Conservation (phyloP, 805 yeast species). For the Maudiozyma bulderi region DNA sequence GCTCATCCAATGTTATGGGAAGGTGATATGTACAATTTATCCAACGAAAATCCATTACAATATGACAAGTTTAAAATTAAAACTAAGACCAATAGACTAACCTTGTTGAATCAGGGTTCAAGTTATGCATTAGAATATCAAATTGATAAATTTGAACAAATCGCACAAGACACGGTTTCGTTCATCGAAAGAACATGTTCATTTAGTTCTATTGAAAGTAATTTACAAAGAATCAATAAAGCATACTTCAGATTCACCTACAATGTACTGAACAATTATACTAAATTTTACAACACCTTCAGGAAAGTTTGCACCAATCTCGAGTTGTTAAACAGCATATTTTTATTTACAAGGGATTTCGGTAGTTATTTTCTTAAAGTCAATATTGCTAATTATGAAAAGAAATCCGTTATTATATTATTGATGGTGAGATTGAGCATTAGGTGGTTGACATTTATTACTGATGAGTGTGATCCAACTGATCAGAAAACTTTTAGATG, state of each 20-base stretch:
- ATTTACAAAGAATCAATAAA: conserved; percentile 55
- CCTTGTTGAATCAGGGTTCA: conserved; percentile 46
- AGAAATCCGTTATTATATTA: conserved; percentile 60
- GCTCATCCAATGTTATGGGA: conserved; percentile 86
- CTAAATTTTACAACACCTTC: conserved; percentile 41
- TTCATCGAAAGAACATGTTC: conserved; percentile 62
- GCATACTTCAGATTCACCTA: conserved; percentile 59
- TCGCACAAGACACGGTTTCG: conserved; percentile 47
- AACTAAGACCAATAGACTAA: conserved; percentile 11
- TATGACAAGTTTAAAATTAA: conserved; percentile 17
- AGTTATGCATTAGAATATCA: conserved; percentile 45
- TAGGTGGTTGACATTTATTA: conserved; percentile 87
- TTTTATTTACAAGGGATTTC: conserved; percentile 70
- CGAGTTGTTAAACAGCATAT: conserved; percentile 65
- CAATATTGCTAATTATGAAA: conserved; percentile 43
- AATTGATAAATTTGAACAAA: conserved; percentile 45
- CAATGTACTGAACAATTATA: conserved; percentile 52
- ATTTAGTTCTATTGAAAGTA: conserved; percentile 60
- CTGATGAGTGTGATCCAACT: conserved; percentile 90
- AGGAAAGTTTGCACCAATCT: conserved; percentile 57
- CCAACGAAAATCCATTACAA: conserved; percentile 19
- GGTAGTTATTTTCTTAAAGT: conserved; percentile 62
- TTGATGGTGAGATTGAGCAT: conserved; percentile 66
- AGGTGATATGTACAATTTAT: conserved; percentile 56
- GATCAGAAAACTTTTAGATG: conserved; percentile 87